Evolutionary conservation across 306 rosid species (phyloP).

Genomic region (Acacia crassicarpa): DNA sequence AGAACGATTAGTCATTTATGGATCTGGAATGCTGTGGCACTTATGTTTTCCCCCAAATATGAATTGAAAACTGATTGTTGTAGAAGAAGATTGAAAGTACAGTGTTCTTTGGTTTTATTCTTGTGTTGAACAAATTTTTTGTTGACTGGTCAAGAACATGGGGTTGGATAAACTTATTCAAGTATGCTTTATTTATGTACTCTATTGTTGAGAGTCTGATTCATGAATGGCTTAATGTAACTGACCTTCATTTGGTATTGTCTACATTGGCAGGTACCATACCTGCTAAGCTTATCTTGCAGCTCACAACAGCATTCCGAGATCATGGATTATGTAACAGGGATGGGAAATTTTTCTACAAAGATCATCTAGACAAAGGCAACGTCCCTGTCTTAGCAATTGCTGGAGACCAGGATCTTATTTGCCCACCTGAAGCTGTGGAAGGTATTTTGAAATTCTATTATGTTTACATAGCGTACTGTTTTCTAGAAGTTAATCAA

Average conservation of each 20-base stretch:
- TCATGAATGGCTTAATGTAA: not conserved
- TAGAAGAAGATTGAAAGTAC: conserved; percentile 5
- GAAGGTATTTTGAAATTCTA: conserved; percentile 58
- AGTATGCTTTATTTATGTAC: not conserved
- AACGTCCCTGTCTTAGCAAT: conserved; percentile 77
- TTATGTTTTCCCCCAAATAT: conserved; percentile 1
- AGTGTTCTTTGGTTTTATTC: conserved; percentile 9
- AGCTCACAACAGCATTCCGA: conserved; percentile 91
- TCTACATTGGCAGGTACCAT: conserved; percentile 70
- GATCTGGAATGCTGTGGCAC: not conserved
- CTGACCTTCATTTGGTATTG: conserved; percentile 25
- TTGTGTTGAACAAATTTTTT: conserved; percentile 23
- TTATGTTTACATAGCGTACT: conserved; percentile 11
- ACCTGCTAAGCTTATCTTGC: conserved; percentile 88
- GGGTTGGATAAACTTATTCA: not conserved
- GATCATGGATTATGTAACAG: conserved; percentile 82
- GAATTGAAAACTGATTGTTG: conserved; percentile 11
- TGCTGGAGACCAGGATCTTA: conserved; percentile 92
- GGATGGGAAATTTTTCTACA: conserved; percentile 61
- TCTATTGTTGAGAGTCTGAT: conserved; percentile 3
- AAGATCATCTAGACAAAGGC: conserved; percentile 78
- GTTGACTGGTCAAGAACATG: conserved; percentile 10
- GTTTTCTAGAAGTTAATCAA: conserved; percentile 23
- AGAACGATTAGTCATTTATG: not conserved
- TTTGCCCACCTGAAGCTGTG: conserved; percentile 98